Percentiles rank a stretch among this genome's conserved stretches.
phyloP scores from a whole-genome alignment of 202 grass and related monocot genomes.

The Panicum hallii region DNA sequence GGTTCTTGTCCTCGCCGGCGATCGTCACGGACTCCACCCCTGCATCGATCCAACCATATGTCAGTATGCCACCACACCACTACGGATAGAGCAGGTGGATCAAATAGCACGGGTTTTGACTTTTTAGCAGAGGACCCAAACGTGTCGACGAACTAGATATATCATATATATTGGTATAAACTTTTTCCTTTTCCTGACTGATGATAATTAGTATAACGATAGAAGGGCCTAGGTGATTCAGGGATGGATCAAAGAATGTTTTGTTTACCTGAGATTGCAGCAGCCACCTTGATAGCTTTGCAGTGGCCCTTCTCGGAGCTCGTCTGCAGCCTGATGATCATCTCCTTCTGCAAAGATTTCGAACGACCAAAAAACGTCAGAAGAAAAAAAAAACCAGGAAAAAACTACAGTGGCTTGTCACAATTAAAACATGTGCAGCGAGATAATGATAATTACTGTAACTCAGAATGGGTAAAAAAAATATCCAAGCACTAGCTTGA shows the following conservation, averaged over 20 bases:
- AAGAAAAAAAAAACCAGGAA: background rate
- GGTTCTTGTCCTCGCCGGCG: conserved; percentile 58
- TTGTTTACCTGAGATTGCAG: conserved; percentile 52
- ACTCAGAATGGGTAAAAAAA: no score
- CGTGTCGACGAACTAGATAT: no score
- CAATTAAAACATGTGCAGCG: background rate
- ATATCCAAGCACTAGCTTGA: background rate
- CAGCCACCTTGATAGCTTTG: conserved; percentile 73
- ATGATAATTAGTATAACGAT: no score
- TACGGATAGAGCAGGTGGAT: no score
- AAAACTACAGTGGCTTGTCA: background rate
- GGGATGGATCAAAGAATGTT: background rate
- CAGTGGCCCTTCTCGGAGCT: conserved; percentile 54
- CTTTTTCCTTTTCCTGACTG: no score
- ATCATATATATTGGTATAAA: no score
- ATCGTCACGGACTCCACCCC: conserved; percentile 66
- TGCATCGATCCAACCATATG: background rate
- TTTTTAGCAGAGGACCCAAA: no score
- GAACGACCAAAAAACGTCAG: background rate
- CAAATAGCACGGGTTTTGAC: no score
- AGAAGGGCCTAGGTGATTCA: background rate
- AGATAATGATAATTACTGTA: background rate
- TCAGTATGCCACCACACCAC: background rate
- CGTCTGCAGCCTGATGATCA: conserved; percentile 65
- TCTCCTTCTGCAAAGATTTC: conserved; percentile 59